These are phyloP conservation scores for Obba rivulosa DNA, from an alignment of 768 basidiomycete species.

Conservation along the genomic window DNA sequence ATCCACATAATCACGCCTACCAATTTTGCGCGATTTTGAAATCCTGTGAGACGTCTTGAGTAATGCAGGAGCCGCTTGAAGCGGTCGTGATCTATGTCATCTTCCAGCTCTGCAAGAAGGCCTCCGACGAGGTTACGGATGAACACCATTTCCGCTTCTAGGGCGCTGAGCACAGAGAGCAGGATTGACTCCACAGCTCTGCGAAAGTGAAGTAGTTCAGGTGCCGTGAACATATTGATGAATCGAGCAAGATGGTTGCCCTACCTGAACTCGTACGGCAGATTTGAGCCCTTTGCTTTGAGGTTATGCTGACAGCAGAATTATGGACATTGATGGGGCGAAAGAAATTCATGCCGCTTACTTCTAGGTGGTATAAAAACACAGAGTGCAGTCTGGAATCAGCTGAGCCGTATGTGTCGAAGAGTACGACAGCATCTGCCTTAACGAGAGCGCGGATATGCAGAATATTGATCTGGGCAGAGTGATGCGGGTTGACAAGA, in stretches of 20 bases:
- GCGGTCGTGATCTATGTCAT: slow-evolving; percentile 92
- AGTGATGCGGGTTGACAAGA: slow-evolving; percentile 1
- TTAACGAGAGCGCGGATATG: slow-evolving; percentile 95
- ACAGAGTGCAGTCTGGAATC: slow-evolving; percentile 84
- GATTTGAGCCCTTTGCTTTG: slow-evolving; percentile 58
- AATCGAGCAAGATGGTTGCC: slow-evolving; percentile 7
- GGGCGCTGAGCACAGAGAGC: slow-evolving; percentile 83
- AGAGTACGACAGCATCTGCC: slow-evolving; percentile 84
- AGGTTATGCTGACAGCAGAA: slow-evolving; percentile 63
- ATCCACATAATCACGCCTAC: slow-evolving; percentile 34
- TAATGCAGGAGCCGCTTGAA: slow-evolving; percentile 91
- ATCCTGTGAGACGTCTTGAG: slow-evolving; percentile 80
- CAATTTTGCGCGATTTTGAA: slow-evolving; percentile 86
- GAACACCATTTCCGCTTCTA: slow-evolving; percentile 96
- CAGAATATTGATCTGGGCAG: slow-evolving; percentile 76
- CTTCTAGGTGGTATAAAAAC: slow-evolving; percentile 85
- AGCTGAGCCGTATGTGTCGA: slow-evolving; percentile 86
- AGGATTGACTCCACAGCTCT: slow-evolving; percentile 93
- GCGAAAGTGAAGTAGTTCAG: slow-evolving; percentile 11
- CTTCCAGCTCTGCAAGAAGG: slow-evolving; percentile 87
- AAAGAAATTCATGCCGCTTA: slow-evolving; percentile 23
- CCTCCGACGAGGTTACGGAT: slow-evolving; percentile 88
- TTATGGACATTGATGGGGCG: too few relatives aligned
- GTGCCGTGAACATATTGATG: slow-evolving; percentile 11
- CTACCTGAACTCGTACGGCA: slow-evolving; percentile 88